Evolutionary conservation across 1,284 basidiomycete species (phyloP).

Genomic region (Fomitopsis schrenkii): DNA sequence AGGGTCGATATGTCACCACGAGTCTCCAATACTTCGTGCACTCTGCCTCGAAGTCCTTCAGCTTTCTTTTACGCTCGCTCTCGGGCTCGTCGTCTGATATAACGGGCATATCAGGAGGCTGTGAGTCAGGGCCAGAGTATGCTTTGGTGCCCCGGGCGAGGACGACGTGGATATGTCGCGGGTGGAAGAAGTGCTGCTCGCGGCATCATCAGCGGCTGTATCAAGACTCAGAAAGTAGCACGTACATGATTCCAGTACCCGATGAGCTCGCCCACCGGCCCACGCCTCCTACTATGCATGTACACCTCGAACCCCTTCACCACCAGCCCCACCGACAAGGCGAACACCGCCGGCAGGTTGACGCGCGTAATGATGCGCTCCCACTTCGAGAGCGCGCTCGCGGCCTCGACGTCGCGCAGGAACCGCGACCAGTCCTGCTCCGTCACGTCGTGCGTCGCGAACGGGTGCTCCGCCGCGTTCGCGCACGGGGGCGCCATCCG

Average conservation of each 20-base stretch:
- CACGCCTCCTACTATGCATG: conserved; percentile 12
- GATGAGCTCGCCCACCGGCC: conserved; percentile 26
- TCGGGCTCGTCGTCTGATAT: background rate
- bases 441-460: conserved; percentile 31
- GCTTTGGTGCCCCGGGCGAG: conserved; percentile 30
- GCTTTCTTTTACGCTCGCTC: background rate
- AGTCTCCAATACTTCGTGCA: background rate
- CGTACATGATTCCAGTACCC: conserved; percentile 35
- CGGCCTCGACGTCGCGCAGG: conserved; percentile 8
- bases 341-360: conserved; percentile 10
- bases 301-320: conserved; percentile 13
- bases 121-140: conserved; percentile 19
- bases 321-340: conserved; percentile 5
- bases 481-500: conserved; percentile 13
- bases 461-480: conserved; percentile 29
- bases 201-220: background rate
- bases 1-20: background rate
- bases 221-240: background rate
- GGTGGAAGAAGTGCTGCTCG: conserved; percentile 33
- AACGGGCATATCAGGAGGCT: conserved; percentile 6
- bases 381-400: conserved; percentile 19
- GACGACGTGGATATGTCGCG: conserved; percentile 30
- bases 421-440: conserved; percentile 32
- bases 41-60: background rate
- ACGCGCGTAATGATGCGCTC: conserved; percentile 12